Evolutionary conservation across 306 rosid species (phyloP).

Genomic region (Vigna reflexopilosa): DNA sequence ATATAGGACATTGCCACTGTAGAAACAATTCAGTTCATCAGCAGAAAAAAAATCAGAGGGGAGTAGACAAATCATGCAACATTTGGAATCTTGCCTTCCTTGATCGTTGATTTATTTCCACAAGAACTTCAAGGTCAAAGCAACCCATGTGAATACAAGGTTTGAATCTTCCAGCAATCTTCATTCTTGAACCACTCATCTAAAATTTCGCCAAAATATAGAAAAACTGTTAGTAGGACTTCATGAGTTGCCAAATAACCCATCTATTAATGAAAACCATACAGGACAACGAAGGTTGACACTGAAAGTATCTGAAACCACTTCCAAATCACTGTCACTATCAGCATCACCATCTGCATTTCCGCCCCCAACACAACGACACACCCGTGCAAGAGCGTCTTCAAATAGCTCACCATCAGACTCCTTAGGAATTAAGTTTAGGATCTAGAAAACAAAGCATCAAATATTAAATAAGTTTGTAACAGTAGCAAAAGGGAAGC

Average conservation of each 20-base stretch:
- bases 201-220: slow-evolving; percentile 46
- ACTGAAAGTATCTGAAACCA: slow-evolving; percentile 85
- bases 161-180: slow-evolving; percentile 96
- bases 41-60: slow-evolving; percentile 36
- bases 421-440: slow-evolving; percentile 84
- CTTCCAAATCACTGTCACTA: slow-evolving; percentile 97
- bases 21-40: slow-evolving; percentile 52
- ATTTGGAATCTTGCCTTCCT: slow-evolving; percentile 72
- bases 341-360: slow-evolving; percentile 82
- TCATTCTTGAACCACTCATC: slow-evolving; percentile 99
- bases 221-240: slow-evolving; percentile 40
- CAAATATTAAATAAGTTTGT: slow-evolving; percentile 5
- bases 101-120: slow-evolving; percentile 95
- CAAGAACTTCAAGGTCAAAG: slow-evolving; percentile 98
- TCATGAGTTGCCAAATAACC: slow-evolving; percentile 12
- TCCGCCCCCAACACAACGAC: slow-evolving; percentile 94
- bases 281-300: slow-evolving; percentile 96
- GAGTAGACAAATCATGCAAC: slow-evolving; percentile 8
- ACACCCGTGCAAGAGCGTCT: slow-evolving; percentile 96
- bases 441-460: slow-evolving; percentile 63
- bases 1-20: slow-evolving; percentile 99
- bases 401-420: slow-evolving; percentile 84
- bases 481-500: slow-evolving; percentile 1
- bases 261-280: slow-evolving; percentile 47
- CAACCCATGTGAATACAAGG: slow-evolving; percentile 97